These are phyloP conservation scores for Ophiocytium majus DNA, from an alignment of 352 stramenopile genomes.

Conservation along the genomic window DNA sequence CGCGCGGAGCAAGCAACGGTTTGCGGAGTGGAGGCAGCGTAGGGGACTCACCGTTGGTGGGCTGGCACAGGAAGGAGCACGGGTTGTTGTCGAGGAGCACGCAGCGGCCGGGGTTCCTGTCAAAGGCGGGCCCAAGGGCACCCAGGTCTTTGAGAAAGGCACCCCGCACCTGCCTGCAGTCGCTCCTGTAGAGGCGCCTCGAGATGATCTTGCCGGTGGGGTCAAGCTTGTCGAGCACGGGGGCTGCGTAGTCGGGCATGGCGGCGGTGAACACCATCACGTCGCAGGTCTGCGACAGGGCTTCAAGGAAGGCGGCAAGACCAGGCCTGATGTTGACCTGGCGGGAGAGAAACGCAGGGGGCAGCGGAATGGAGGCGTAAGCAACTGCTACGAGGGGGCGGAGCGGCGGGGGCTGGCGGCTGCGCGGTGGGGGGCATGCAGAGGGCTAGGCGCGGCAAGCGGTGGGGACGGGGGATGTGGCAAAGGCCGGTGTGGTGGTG, in stretches of 20 bases:
- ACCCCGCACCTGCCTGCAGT: slow-evolving; percentile 74
- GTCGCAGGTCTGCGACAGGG: slow-evolving; percentile 78
- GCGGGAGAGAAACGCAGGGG: too few species aligned
- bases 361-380: too few species aligned
- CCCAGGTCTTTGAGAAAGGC: slow-evolving; percentile 84
- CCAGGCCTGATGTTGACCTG: slow-evolving; percentile 89
- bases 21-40: background rate
- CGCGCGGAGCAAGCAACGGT: background rate
- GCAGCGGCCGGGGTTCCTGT: slow-evolving; percentile 71
- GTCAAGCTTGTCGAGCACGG: slow-evolving; percentile 89
- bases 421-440: too few species aligned
- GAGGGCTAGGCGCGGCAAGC: too few species aligned
- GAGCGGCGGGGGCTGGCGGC: too few species aligned
- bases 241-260: slow-evolving; percentile 89
- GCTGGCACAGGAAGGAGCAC: slow-evolving; percentile 91
- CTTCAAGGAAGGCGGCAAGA: slow-evolving; percentile 86
- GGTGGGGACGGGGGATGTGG: too few species aligned
- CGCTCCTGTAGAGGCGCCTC: slow-evolving; percentile 87
- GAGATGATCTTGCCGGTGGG: slow-evolving; percentile 69
- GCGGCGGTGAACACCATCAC: slow-evolving; percentile 92
- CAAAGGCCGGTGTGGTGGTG: too few species aligned
- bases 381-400: too few species aligned
- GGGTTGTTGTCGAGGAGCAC: slow-evolving; percentile 98
- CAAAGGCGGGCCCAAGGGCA: slow-evolving; percentile 61
- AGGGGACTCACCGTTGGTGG: slow-evolving; percentile 73